Conservation (phyloP, 2,329 filamentous ascomycete genomes). For the Fusarium chlamydosporum region DNA sequence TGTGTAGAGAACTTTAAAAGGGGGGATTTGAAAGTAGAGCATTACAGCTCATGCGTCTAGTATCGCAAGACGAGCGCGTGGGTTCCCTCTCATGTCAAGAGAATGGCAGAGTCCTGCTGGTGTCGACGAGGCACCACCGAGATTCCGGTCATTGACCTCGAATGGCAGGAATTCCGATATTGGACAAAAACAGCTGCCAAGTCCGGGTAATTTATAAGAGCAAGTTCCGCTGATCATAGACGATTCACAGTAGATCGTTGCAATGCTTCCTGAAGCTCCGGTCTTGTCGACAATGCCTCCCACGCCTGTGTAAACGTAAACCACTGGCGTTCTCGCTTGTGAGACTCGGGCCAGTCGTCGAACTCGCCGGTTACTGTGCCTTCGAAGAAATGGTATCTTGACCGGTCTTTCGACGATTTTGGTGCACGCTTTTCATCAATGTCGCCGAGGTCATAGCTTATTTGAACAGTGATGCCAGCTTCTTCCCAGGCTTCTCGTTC, state of each 20-base stretch:
- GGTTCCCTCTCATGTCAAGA: constrained; percentile 34
- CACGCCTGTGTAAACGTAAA: constrained; percentile 87
- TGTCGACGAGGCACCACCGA: not conserved
- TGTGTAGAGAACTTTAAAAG: constrained; percentile 40
- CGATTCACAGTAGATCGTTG: constrained; percentile 80
- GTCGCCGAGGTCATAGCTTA: constrained; percentile 87
- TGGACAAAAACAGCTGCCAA: constrained; percentile 3
- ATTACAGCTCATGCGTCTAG: constrained; percentile 5
- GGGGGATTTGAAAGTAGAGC: constrained; percentile 23
- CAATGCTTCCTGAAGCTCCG: constrained; percentile 90
- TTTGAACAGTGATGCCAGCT: constrained; percentile 88
- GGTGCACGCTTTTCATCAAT: constrained; percentile 88
- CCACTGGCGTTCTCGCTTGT: constrained; percentile 93
- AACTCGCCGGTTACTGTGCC: constrained; percentile 90
- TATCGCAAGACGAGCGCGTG: constrained; percentile 16
- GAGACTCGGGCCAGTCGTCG: constrained; percentile 90
- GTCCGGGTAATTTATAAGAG: constrained; percentile 5
- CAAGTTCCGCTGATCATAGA: constrained; percentile 37
- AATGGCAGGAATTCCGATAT: not conserved
- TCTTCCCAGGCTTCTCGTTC: constrained; percentile 97
- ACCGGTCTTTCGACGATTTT: constrained; percentile 75
- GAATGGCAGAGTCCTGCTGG: constrained; percentile 5
- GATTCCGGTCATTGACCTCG: not conserved
- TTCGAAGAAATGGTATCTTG: constrained; percentile 85
- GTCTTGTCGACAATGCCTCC: constrained; percentile 80